phyloP scores from a whole-genome alignment of 768 basidiomycete species.

The Tricholoma matsutake region DNA sequence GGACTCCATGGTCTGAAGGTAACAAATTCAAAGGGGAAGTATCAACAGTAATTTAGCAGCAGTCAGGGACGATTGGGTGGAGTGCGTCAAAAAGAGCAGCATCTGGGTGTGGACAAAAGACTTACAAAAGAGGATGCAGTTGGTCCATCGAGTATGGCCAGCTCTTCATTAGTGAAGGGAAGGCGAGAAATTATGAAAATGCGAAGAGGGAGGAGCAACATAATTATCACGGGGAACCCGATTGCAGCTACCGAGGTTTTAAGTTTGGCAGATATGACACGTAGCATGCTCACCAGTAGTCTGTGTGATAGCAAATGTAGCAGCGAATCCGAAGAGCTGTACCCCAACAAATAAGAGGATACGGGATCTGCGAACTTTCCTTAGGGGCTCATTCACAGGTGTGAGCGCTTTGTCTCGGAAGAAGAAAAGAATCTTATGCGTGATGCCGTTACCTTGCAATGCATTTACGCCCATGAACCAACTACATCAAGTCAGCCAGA shows the following conservation, averaged over 20 bases:
- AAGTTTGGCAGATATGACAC: neutral
- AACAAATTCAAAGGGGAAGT: neutral
- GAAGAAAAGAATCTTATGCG: conserved; percentile 75
- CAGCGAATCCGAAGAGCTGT: conserved; percentile 81
- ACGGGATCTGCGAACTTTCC: conserved; percentile 68
- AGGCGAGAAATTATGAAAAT: conserved; percentile 68
- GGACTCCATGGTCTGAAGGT: conserved; percentile 31
- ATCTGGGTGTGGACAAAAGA: conserved; percentile 33
- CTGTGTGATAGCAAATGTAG: conserved; percentile 88
- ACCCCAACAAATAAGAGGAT: conserved; percentile 69
- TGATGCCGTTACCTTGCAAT: conserved; percentile 78
- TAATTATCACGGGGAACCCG: conserved; percentile 87
- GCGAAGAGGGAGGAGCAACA: conserved; percentile 77
- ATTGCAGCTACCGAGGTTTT: conserved; percentile 62
- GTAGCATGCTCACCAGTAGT: conserved; percentile 63
- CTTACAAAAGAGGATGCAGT: conserved; percentile 85
- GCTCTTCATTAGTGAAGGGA: conserved; percentile 73
- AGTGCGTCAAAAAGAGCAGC: neutral
- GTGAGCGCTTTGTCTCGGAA: conserved; percentile 68
- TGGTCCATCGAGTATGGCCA: conserved; percentile 84
- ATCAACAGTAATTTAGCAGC: neutral
- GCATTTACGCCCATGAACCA: conserved; percentile 94
- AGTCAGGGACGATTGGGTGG: neutral
- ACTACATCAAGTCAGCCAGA: conserved; percentile 30
- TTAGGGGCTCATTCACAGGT: conserved; percentile 64